phyloP scores from a whole-genome alignment of 768 basidiomycete genomes.

The Mycena epipterygia region DNA sequence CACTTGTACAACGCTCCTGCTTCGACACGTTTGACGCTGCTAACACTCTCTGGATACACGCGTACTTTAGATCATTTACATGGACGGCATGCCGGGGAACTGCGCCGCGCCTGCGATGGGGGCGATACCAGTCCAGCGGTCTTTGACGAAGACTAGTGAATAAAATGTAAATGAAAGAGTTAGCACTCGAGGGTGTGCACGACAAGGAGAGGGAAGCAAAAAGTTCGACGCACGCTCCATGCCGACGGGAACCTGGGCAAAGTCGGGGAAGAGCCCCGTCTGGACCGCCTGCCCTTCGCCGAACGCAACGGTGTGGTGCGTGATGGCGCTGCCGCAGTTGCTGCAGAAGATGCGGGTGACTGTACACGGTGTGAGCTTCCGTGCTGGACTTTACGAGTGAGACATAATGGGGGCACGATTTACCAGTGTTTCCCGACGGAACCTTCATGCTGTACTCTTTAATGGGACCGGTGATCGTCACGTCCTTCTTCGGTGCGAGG shows the following conservation, averaged over 20 bases:
- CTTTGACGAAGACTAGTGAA: conserved; percentile 51
- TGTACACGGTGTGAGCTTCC: conserved; percentile 26
- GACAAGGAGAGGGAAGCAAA: not conserved
- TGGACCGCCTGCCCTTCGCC: conserved; percentile 53
- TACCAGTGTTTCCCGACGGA: conserved; percentile 51
- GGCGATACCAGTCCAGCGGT: conserved; percentile 47
- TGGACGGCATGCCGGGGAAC: conserved; percentile 40
- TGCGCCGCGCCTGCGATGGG: conserved; percentile 44
- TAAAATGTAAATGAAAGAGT: no score
- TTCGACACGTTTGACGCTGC: no score
- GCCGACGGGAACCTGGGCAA: conserved; percentile 45
- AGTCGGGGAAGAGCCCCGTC: conserved; percentile 53
- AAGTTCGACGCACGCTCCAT: conserved; percentile 48
- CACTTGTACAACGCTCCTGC: no score
- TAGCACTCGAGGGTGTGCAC: no score
- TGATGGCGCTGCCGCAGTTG: conserved; percentile 53
- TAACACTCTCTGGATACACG: no score
- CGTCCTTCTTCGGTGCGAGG: conserved; percentile 48
- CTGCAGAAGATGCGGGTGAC: conserved; percentile 55
- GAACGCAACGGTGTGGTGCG: conserved; percentile 50
- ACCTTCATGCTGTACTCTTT: conserved; percentile 47
- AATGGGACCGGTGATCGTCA: conserved; percentile 49
- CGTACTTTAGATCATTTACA: no score
- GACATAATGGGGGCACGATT: no score
- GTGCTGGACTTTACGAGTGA: not conserved